Evolutionary conservation across 192 early-diverging fungal species (phyloP), one percentile per base, ranked within the genome.

Genomic region (Mortierella hygrophila): DNA sequence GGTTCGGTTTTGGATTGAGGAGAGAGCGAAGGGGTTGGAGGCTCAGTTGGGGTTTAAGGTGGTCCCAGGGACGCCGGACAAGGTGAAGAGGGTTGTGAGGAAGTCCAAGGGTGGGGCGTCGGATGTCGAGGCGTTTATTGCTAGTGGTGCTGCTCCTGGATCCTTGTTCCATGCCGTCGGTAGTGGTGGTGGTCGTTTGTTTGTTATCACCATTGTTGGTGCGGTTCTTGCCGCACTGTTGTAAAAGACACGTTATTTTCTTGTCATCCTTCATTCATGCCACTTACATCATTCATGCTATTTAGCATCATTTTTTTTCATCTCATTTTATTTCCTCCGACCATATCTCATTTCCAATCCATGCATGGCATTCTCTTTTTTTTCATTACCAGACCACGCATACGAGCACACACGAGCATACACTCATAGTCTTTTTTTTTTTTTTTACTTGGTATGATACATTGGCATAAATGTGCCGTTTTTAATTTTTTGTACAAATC

Each of bases 31-130:
- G 37, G 69, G 13, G 8, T 49, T 78, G 52, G 32, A 78, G 52
- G 40, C 2, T 1, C 52, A 78, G 38, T 49, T 78, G 32, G n/a
- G 26, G 2, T 78, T 78, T 52, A 55, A 77, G 37, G 77, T 78
- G 23, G 40, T 44, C 37, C 35, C 29, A 0, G 77, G 77, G 0
- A 41, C 77, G 4, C 23, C 21, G 21, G 77, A 78, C 20, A 46
- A 49, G 18, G 77, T 71, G 15, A 71, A 57, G 68, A 57, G 77
- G n/a, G 49, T 32, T 4, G 6, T 38, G 35, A 46, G 42, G 4
- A 29, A 29, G 11, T 23, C 77, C 23, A 44, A 44, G 21, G 77
- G 77, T 11, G 77, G 77, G 3, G 52, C 32, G 15, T 71, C 68
- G 9, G 69, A 78, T 60, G 69, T 4, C 10, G 68, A 70, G 10